These are phyloP conservation scores for Lactifluus pinguis DNA, from an alignment of 768 basidiomycete genomes.

Conservation along the genomic window DNA sequence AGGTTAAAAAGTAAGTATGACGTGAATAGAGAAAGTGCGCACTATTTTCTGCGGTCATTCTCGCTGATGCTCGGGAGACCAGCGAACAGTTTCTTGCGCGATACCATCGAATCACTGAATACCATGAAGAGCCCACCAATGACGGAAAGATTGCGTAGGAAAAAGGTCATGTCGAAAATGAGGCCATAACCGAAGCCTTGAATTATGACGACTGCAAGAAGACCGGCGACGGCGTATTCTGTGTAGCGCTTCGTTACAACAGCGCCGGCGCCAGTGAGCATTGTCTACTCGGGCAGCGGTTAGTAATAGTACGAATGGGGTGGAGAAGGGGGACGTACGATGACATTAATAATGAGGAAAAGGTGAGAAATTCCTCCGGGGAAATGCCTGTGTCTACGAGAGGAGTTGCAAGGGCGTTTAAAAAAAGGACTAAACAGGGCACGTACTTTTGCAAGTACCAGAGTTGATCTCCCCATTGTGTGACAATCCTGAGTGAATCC, in stretches of 20 bases:
- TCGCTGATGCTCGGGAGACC: slow-evolving; percentile 86
- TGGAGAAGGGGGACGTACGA: slow-evolving; percentile 48
- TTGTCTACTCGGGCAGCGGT: slow-evolving; percentile 45
- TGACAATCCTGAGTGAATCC: slow-evolving; percentile 87
- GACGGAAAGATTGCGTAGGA: slow-evolving; percentile 97
- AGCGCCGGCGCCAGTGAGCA: slow-evolving; percentile 76
- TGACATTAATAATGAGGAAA: slow-evolving; percentile 85
- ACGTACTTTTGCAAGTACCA: slow-evolving; percentile 96
- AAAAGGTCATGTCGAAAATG: slow-evolving; percentile 99
- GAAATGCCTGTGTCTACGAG: slow-evolving; percentile 80
- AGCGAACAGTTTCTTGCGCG: slow-evolving; percentile 80
- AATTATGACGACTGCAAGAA: slow-evolving; percentile 83
- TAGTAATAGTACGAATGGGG: not conserved
- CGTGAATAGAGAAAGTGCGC: slow-evolving; percentile 23
- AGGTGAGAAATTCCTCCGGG: slow-evolving; percentile 92
- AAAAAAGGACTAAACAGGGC: not conserved
- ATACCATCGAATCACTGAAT: slow-evolving; percentile 90
- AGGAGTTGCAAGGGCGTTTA: not conserved
- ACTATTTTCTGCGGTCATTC: slow-evolving; percentile 99
- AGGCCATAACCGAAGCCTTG: slow-evolving; percentile 99
- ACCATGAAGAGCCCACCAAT: slow-evolving; percentile 99
- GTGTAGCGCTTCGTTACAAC: slow-evolving; percentile 83
- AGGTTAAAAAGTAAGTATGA: slow-evolving; percentile 2
- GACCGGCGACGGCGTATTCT: slow-evolving; percentile 83
- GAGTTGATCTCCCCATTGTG: slow-evolving; percentile 95